Evolutionary conservation across 306 rosid genomes (phyloP), one percentile per base, ranked within the genome.

Genomic region (Begonia masoniana): DNA sequence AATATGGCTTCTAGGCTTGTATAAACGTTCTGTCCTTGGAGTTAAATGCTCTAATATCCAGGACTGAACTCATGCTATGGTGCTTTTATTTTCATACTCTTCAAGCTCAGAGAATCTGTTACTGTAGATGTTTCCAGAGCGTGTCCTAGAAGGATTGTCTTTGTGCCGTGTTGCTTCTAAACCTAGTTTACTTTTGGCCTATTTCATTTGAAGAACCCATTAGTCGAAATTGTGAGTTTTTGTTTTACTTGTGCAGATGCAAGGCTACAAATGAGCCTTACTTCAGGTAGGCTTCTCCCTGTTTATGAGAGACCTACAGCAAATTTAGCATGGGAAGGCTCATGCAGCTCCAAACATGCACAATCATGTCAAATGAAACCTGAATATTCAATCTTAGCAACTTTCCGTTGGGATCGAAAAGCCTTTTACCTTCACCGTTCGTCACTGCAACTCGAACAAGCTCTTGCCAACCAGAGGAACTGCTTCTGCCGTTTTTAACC

Each of bases 361-460:
- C 87, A 72, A 47, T 70, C 78, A 9, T 24, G 31, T 4, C 97
- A 89, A 52, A 85, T 95, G 5, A 21, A 56, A 66, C 56, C 47
- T 78, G 50, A 17, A 42, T 21, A 16, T 59, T 6, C 56, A 61
- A 43, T 50, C n/a, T n/a, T n/a, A n/a, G n/a, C n/a, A n/a, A n/a
- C n/a, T n/a, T n/a, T n/a, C n/a, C n/a, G n/a, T n/a, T n/a, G n/a
- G 61, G 56, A 64, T 65, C 57, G 71, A 62, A 70, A 63, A 56
- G 47, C 65, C 82, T 9, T 41, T 52, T 49, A 15, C 51, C 5
- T 1, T 43, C 47, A 43, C 47, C 5, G 5, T 43, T 1, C 47
- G 3, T 43, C n/a, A 10, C 5, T 5, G n/a, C n/a, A 13, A 2
- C 47, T 43, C 47, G 5, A 43, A 2, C 5, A 43, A 43, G 47